Conservation (phyloP, 75 land plant species). For the Pinus albicaulis region DNA sequence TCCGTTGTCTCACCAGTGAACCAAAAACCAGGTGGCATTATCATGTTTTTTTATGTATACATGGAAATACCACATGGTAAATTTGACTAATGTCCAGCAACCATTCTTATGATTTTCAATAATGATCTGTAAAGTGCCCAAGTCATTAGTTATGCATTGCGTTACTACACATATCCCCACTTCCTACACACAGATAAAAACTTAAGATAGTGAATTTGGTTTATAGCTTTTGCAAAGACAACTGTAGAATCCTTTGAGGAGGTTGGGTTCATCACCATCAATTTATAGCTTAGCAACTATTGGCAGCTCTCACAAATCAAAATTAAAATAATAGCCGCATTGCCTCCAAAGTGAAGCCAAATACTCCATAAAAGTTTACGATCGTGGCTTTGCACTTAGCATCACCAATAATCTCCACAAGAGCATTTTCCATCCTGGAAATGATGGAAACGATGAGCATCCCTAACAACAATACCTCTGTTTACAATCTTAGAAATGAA, state of each 20-base stretch:
- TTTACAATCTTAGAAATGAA: conserved; percentile 2
- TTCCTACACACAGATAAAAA: too few relatives aligned
- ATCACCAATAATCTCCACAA: conserved; percentile 6
- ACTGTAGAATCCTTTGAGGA: not conserved
- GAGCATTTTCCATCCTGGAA: conserved; percentile 3
- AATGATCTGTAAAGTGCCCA: too few relatives aligned
- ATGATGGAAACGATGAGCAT: conserved; percentile 1
- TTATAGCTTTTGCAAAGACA: too few relatives aligned
- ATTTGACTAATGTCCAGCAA: too few relatives aligned
- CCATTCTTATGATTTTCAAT: too few relatives aligned
- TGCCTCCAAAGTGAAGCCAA: not conserved
- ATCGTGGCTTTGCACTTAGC: not conserved
- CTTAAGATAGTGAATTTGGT: too few relatives aligned
- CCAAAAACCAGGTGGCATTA: too few relatives aligned
- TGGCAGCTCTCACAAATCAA: not conserved
- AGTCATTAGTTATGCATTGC: too few relatives aligned
- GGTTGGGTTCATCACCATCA: not conserved
- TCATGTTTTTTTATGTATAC: too few relatives aligned
- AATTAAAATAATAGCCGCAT: not conserved
- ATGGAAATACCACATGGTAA: too few relatives aligned
- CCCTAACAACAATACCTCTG: conserved; percentile 2
- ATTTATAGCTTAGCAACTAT: not conserved
- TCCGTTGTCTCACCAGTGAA: too few relatives aligned
- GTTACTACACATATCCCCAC: too few relatives aligned
- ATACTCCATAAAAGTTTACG: not conserved